phyloP scores from a whole-genome alignment of 2,329 filamentous ascomycete species.

The Tolypocladium sp. region DNA sequence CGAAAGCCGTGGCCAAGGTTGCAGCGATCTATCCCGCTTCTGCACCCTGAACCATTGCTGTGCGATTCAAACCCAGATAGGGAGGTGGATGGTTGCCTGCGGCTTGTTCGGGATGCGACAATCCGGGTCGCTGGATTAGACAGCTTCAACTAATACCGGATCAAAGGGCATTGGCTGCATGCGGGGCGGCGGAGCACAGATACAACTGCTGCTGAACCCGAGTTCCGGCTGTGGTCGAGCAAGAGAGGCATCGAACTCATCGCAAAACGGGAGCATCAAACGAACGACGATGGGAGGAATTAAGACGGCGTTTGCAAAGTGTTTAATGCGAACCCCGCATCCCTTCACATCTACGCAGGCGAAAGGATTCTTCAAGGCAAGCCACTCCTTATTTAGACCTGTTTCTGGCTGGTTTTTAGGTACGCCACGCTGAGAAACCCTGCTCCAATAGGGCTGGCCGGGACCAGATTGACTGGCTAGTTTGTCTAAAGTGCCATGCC shows the following conservation, averaged over 20 bases:
- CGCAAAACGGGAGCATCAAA: background rate
- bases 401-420: background rate
- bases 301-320: no score
- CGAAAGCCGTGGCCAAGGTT: no score
- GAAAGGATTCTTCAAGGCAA: background rate
- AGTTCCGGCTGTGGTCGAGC: no score
- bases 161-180: background rate
- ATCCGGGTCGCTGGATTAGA: background rate
- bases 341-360: background rate
- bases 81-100: background rate
- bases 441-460: background rate
- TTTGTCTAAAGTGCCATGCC: background rate
- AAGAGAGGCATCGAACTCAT: no score
- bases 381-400: background rate
- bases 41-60: background rate
- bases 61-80: background rate
- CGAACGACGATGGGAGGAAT: background rate
- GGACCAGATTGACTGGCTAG: background rate
- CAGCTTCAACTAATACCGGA: background rate
- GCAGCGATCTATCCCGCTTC: background rate
- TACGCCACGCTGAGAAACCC: background rate
- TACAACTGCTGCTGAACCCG: no score
- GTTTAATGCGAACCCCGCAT: background rate
- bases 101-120: background rate
- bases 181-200: background rate